phyloP scores from a whole-genome alignment of 2,329 filamentous ascomycete genomes.

The Xylariales sp. region DNA sequence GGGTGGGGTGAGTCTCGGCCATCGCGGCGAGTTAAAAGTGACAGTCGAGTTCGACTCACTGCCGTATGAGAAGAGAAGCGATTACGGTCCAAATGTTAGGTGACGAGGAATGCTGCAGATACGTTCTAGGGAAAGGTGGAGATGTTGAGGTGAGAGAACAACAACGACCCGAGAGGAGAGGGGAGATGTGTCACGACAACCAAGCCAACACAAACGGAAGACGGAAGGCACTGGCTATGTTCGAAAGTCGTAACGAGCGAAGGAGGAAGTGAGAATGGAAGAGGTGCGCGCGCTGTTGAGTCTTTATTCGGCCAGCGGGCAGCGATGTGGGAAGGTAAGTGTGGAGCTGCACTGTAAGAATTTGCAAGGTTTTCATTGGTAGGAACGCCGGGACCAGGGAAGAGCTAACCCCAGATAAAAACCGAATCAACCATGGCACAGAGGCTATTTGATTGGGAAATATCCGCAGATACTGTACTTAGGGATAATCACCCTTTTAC shows the following conservation, averaged over 20 bases:
- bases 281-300: neutral
- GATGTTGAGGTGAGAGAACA: too few relatives aligned
- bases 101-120: too few relatives aligned
- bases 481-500: too few relatives aligned
- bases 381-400: neutral
- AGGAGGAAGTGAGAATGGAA: slow-evolving; percentile 2
- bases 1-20: slow-evolving; percentile 50
- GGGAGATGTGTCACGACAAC: too few relatives aligned
- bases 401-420: slow-evolving; percentile 1
- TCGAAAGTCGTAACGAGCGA: too few relatives aligned
- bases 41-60: slow-evolving; percentile 10
- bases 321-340: too few relatives aligned
- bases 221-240: too few relatives aligned
- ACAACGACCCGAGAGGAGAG: too few relatives aligned
- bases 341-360: slow-evolving; percentile 10
- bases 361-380: slow-evolving; percentile 2
- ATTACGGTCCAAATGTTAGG: slow-evolving; percentile 5
- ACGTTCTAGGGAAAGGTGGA: too few relatives aligned
- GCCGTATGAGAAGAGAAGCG: slow-evolving; percentile 5
- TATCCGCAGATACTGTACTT: too few relatives aligned
- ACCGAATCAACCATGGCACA: too few relatives aligned
- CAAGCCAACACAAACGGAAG: too few relatives aligned
- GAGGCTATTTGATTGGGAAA: slow-evolving; percentile 1
- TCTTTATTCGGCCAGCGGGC: slow-evolving; percentile 1
- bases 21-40: slow-evolving; percentile 32